Percentiles rank a stretch among this genome's conserved stretches.
phyloP scores from a whole-genome alignment of 176 grass and related monocot species.

The Carex pumila region DNA sequence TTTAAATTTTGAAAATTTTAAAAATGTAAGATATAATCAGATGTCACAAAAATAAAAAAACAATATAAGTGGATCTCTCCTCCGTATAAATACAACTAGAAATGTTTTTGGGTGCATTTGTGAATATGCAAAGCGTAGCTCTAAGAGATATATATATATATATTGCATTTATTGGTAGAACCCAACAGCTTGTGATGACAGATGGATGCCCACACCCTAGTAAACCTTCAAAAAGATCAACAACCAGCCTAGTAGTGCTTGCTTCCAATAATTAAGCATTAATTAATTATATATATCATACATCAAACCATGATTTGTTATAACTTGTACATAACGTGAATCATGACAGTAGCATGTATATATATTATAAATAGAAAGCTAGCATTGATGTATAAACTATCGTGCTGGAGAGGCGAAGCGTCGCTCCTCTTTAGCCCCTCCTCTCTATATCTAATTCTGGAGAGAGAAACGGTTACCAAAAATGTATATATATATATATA shows the following conservation, averaged over 20 bases:
- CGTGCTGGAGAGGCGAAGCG: background rate
- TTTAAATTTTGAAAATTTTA: no score
- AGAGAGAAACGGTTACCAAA: conserved; percentile 12
- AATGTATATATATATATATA: background rate
- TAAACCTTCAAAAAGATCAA: background rate
- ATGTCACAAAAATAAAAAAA: no score
- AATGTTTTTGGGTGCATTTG: background rate
- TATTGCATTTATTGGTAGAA: background rate
- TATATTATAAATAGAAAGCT: background rate
- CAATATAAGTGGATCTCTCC: no score
- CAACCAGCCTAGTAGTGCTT: background rate
- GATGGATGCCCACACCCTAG: background rate
- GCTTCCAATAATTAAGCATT: background rate
- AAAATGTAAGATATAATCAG: no score
- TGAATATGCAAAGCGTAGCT: background rate
- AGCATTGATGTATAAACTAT: background rate
- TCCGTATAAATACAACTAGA: background rate
- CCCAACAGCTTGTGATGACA: no score
- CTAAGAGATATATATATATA: no score
- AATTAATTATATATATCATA: background rate
- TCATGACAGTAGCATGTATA: background rate
- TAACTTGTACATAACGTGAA: background rate
- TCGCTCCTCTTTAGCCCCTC: background rate
- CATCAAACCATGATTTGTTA: background rate
- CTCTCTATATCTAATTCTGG: background rate